Conservation (phyloP, 441 rosid species). For the Pelargonium citronellum region DNA sequence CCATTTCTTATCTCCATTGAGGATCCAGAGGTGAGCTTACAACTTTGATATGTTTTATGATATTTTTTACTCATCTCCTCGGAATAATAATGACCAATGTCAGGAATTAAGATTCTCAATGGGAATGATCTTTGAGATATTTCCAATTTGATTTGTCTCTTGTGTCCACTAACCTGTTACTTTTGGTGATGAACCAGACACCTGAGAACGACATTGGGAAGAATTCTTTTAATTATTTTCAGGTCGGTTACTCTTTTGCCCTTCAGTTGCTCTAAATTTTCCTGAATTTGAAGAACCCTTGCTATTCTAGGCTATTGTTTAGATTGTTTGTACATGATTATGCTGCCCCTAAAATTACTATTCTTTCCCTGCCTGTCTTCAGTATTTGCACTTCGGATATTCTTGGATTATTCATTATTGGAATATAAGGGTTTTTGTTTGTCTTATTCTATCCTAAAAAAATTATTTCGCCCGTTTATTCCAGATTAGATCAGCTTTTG, state of each 20-base stretch:
- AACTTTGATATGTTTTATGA: not conserved
- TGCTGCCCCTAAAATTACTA: too few species aligned
- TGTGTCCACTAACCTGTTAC: constrained; percentile 4
- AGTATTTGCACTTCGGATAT: too few species aligned
- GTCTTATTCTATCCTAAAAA: too few species aligned
- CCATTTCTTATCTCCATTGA: constrained; percentile 81
- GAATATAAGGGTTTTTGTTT: too few species aligned
- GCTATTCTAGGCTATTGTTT: too few species aligned
- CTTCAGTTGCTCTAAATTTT: not conserved
- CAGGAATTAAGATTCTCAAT: too few species aligned
- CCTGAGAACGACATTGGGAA: constrained; percentile 86
- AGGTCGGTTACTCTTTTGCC: constrained; percentile 40
- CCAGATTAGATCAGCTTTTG: constrained; percentile 87
- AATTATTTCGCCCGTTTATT: not conserved
- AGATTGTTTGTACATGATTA: too few species aligned
- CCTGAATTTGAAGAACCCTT: not conserved
- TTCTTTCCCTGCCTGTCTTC: too few species aligned
- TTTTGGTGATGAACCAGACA: constrained; percentile 39
- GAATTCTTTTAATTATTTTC: constrained; percentile 81
- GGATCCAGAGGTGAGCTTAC: constrained; percentile 70
- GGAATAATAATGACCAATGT: too few species aligned
- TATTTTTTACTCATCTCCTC: not conserved
- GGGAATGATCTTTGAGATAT: too few species aligned
- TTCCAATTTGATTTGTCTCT: not conserved
- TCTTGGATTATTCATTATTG: too few species aligned